A percentile compares a stretch with the other conserved stretches of the same genome.
phyloP scores from a whole-genome alignment of 1,284 basidiomycete genomes.

The Albatrellus sp. region DNA sequence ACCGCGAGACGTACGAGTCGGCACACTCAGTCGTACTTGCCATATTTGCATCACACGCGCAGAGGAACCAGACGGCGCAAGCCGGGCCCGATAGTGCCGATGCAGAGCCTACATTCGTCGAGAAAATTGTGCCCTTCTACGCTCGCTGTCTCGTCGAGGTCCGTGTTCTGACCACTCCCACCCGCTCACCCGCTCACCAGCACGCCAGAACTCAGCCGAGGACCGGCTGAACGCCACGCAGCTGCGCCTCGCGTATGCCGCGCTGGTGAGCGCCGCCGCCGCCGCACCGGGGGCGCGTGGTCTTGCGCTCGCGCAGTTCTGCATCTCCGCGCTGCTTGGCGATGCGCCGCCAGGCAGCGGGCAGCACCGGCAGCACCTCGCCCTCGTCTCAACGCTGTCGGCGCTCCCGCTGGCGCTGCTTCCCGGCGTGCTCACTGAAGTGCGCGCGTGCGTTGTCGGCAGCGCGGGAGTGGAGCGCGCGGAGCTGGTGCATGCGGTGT shows the following conservation, averaged over 20 bases:
- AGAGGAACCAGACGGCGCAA: slow-evolving; percentile 6
- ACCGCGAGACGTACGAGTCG: slow-evolving; percentile 62
- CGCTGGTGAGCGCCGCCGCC: slow-evolving; percentile 43
- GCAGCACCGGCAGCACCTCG: slow-evolving; percentile 40
- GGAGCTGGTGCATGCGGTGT: slow-evolving; percentile 43
- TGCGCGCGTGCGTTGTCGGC: slow-evolving; percentile 22
- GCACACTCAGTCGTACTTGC: slow-evolving; percentile 65
- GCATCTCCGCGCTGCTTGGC: slow-evolving; percentile 38
- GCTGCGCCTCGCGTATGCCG: slow-evolving; percentile 51
- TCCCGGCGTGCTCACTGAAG: slow-evolving; percentile 27
- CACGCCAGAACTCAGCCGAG: slow-evolving; percentile 46
- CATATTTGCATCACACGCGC: slow-evolving; percentile 44
- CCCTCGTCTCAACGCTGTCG: slow-evolving; percentile 46
- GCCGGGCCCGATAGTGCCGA: slow-evolving; percentile 2
- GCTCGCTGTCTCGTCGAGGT: slow-evolving; percentile 54
- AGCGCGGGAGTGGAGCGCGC: slow-evolving; percentile 14
- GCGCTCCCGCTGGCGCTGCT: slow-evolving; percentile 44
- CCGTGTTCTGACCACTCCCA: slow-evolving; percentile 11
- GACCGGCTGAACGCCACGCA: slow-evolving; percentile 45
- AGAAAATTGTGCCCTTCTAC: slow-evolving; percentile 57
- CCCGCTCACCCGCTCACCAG: background rate
- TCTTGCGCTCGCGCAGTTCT: slow-evolving; percentile 46
- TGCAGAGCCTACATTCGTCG: slow-evolving; percentile 24
- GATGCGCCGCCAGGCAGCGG: slow-evolving; percentile 18
- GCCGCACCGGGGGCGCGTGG: slow-evolving; percentile 18